These are phyloP conservation scores for Spongispora temasekensis DNA, from an alignment of 1,284 basidiomycete species.

Conservation along the genomic window DNA sequence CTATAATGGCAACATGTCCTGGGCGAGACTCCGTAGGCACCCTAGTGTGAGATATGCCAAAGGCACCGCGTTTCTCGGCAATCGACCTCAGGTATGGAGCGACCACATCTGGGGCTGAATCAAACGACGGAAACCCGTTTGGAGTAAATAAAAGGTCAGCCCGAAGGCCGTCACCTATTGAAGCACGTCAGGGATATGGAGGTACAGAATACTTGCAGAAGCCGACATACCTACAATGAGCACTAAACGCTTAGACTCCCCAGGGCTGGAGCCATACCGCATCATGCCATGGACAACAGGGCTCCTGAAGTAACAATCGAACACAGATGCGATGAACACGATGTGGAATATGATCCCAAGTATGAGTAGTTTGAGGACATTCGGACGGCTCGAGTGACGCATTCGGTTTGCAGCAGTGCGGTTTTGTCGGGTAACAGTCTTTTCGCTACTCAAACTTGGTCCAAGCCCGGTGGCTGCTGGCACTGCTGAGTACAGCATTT, in stretches of 20 bases:
- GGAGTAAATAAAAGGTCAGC: slow-evolving; percentile 79
- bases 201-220: not conserved
- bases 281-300: slow-evolving; percentile 77
- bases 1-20: slow-evolving; percentile 89
- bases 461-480: not conserved
- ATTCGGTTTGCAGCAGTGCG: slow-evolving; percentile 12
- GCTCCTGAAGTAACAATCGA: slow-evolving; percentile 89
- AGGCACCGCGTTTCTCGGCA: slow-evolving; percentile 68
- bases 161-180: slow-evolving; percentile 75
- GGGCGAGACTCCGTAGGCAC: slow-evolving; percentile 90
- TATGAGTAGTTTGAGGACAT: slow-evolving; percentile 47
- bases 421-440: not conserved
- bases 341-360: slow-evolving; percentile 77
- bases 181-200: not conserved
- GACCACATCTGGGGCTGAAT: slow-evolving; percentile 60
- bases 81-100: slow-evolving; percentile 79
- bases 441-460: not conserved
- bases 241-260: slow-evolving; percentile 73
- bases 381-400: slow-evolving; percentile 15
- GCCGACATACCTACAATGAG: slow-evolving; percentile 70
- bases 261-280: slow-evolving; percentile 46
- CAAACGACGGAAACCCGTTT: slow-evolving; percentile 56
- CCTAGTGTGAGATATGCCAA: slow-evolving; percentile 84
- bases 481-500: too few relatives aligned
- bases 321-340: slow-evolving; percentile 73